Base-by-base conservation (phyloP, 2,329 filamentous ascomycete genomes). In the Trichoderma semiorbis region DNA sequence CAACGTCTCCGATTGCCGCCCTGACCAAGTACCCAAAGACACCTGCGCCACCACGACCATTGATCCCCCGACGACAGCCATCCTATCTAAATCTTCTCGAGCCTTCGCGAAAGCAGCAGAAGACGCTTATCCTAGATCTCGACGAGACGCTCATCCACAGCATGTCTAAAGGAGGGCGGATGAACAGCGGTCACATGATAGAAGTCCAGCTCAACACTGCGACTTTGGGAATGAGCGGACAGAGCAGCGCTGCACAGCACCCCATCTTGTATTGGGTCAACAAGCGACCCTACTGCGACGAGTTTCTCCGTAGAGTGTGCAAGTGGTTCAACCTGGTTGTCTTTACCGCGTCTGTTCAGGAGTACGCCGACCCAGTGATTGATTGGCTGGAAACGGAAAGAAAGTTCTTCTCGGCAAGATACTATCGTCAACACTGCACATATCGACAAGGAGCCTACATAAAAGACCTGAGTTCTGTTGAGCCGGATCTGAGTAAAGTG, bases 261-360 rank as follows among this genome's bases (percentile, higher is more conserved):
- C 96, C 96, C 1, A 98, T 99, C 75, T 84, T 99, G 73, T 99
- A 99, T 84, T 99, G 98, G 85, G 96, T 99, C 66, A 96, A 99
- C 84, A 98, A 99, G 83, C 91, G 96, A 74, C 96, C 96, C 43
- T 92, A 96, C 80, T 99, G 96, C 81, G 96, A 99, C 81, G 95
- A 98, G 76, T 99, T 99, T 79, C 83, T 99, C 78, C 92, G 95
- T 78, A 79, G 96, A 86, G 90, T 98, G 61, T 94, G 91, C 85
- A 97, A 97, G 84, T 99, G 96, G 96, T 99, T 97, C 84, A 98
- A 98, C 80, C 85, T 99, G 18, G 93, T 99, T 66, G 87, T 98
- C 61, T 99, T 99, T 81, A 99, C 96, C 11, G 96, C 96, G 3
- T 97, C 94, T 24, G 96, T 99, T 47, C 96, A 99, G 81, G 96